phyloP scores from a whole-genome alignment of 164 flowering plant species.

The Platanus orientalis region DNA sequence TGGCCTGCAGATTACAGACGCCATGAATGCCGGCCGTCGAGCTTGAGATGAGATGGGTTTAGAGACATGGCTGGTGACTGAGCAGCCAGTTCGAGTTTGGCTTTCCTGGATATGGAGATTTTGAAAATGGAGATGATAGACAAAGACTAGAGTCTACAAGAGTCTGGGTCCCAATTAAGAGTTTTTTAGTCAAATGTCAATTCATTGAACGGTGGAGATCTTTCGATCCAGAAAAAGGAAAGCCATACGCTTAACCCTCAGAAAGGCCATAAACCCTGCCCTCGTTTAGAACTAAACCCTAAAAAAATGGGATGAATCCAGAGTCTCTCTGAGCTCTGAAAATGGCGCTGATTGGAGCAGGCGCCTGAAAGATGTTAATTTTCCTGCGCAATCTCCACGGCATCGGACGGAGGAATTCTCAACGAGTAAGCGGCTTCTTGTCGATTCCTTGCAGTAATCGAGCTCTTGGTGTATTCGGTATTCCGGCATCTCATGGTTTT shows the following conservation, averaged over 20 bases:
- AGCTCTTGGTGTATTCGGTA: background rate
- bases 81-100: background rate
- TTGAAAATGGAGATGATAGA: no score
- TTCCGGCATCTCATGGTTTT: background rate
- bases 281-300: no score
- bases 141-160: no score
- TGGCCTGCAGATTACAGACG: constrained; percentile 15
- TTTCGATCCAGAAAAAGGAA: no score
- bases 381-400: constrained; percentile 33
- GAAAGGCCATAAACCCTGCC: no score
- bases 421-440: constrained; percentile 20
- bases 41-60: background rate
- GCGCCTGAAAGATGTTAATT: constrained; percentile 30
- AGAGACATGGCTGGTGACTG: background rate
- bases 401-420: constrained; percentile 23
- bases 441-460: constrained; percentile 3
- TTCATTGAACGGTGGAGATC: no score
- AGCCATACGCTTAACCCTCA: no score
- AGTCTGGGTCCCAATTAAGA: no score
- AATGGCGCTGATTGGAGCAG: constrained; percentile 12
- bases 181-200: no score
- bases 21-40: constrained; percentile 11
- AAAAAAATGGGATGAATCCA: background rate
- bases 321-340: background rate
- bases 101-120: no score